Evolutionary conservation across 106 monocot species (phyloP).

Genomic region (Iris macrosiphon): DNA sequence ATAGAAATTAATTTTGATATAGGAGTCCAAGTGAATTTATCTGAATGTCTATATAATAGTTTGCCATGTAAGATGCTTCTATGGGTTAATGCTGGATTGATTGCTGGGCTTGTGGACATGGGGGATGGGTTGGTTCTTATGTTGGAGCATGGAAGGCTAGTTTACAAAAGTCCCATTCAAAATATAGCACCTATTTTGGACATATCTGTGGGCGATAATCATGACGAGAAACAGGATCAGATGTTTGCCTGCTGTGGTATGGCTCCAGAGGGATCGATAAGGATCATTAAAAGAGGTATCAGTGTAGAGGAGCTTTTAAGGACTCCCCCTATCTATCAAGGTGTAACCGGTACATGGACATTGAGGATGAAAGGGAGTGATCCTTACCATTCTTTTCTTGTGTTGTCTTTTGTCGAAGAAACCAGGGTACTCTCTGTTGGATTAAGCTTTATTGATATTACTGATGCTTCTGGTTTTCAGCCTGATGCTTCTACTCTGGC

Average conservation of each 20-base stretch:
- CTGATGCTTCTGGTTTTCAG: slow-evolving; percentile 76
- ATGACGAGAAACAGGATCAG: slow-evolving; percentile 81
- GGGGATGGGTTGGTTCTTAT: slow-evolving; percentile 88
- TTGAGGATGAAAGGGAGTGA: slow-evolving; percentile 71
- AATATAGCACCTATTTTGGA: slow-evolving; percentile 90
- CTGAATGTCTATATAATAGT: slow-evolving; percentile 47
- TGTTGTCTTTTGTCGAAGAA: slow-evolving; percentile 97
- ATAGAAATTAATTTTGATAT: slow-evolving; percentile 47
- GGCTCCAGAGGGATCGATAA: slow-evolving; percentile 72
- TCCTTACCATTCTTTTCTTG: slow-evolving; percentile 82
- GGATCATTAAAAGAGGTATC: slow-evolving; percentile 70
- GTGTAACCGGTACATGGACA: slow-evolving; percentile 85
- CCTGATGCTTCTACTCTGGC: slow-evolving; percentile 83
- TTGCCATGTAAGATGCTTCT: slow-evolving; percentile 68
- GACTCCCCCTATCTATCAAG: slow-evolving; percentile 69
- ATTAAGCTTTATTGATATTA: slow-evolving; percentile 69
- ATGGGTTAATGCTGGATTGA: slow-evolving; percentile 57
- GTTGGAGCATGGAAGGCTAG: slow-evolving; percentile 47
- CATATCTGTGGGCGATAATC: slow-evolving; percentile 39
- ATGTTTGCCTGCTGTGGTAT: slow-evolving; percentile 92
- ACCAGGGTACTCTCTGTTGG: slow-evolving; percentile 97
- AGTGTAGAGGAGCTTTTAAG: slow-evolving; percentile 69
- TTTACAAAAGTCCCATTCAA: slow-evolving; percentile 60
- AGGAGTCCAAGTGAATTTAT: slow-evolving; percentile 40
- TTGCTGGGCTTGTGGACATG: slow-evolving; percentile 82